Percentiles rank a stretch among this genome's conserved stretches.
Conservation (phyloP, 768 basidiomycete species). For the Termitomyces heimii region DNA sequence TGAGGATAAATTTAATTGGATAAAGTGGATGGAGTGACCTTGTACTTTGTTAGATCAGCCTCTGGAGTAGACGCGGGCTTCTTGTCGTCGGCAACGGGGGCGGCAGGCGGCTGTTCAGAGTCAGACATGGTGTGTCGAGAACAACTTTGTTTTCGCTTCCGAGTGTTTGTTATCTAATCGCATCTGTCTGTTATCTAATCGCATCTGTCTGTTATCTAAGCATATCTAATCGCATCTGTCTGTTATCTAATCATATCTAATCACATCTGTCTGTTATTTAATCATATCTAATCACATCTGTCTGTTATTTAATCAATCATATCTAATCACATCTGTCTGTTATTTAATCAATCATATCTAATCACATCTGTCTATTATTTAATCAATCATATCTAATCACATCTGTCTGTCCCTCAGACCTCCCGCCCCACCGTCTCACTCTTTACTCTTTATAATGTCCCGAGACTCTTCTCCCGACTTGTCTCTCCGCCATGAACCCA, state of each 20-base stretch:
- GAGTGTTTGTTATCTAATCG: constrained; percentile 11
- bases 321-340: too few species aligned
- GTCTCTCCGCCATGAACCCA: too few species aligned
- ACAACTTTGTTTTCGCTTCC: too few species aligned
- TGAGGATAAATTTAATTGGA: constrained; percentile 11
- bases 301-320: too few species aligned
- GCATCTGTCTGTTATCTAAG: constrained; percentile 16
- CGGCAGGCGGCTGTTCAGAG: constrained; percentile 37
- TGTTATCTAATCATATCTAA: too few species aligned
- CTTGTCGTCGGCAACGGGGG: constrained; percentile 36
- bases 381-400: constrained; percentile 16
- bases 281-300: constrained; percentile 12
- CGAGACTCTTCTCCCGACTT: constrained; percentile 6
- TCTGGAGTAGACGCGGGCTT: constrained; percentile 54
- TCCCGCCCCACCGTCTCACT: too few species aligned
- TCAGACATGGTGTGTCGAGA: constrained; percentile 55
- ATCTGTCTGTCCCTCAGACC: too few species aligned
- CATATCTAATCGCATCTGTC: constrained; percentile 8
- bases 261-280: constrained; percentile 15
- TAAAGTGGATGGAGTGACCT: constrained; percentile 37
- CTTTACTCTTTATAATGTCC: not conserved
- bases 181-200: not conserved
- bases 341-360: too few species aligned
- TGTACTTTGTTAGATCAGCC: constrained; percentile 83
- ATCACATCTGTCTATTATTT: constrained; percentile 14